A percentile compares a stretch with the other conserved stretches of the same genome.
Conservation (phyloP, 306 rosid species). For the Prunus kanzakura region DNA sequence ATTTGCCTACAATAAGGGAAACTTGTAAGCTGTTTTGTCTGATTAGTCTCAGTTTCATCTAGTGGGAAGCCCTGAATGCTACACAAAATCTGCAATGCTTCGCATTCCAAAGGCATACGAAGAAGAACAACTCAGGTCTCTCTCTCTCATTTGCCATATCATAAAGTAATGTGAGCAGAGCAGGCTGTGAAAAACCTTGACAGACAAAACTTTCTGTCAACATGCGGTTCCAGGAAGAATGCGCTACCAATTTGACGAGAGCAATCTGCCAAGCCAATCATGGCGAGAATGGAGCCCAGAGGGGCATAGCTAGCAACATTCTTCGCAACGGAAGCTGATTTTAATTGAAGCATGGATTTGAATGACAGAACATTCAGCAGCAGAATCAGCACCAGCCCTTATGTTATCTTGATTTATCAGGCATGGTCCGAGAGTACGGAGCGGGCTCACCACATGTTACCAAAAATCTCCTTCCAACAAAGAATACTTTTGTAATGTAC, state of each 20-base stretch:
- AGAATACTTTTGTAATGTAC: neutral
- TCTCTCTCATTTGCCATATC: neutral
- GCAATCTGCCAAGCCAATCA: neutral
- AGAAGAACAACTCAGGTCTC: neutral
- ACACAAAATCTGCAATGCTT: neutral
- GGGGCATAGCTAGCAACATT: too few relatives aligned
- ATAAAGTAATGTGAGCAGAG: neutral
- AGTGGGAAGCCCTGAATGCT: neutral
- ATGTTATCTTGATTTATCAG: neutral
- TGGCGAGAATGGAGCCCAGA: too few relatives aligned
- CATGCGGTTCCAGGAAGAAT: neutral
- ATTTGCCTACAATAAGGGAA: neutral
- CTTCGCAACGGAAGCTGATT: neutral
- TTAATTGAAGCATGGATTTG: neutral
- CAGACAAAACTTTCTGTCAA: neutral
- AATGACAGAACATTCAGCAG: neutral
- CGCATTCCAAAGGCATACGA: neutral
- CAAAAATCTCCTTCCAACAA: neutral
- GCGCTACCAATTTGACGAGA: neutral
- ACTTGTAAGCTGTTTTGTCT: neutral
- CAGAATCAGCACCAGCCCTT: neutral
- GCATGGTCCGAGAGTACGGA: neutral
- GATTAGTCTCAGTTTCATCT: neutral
- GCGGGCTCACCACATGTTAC: neutral
- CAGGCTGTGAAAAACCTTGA: neutral